phyloP scores from a whole-genome alignment of 148 eudicot species.

The Chenopodium formosanum region DNA sequence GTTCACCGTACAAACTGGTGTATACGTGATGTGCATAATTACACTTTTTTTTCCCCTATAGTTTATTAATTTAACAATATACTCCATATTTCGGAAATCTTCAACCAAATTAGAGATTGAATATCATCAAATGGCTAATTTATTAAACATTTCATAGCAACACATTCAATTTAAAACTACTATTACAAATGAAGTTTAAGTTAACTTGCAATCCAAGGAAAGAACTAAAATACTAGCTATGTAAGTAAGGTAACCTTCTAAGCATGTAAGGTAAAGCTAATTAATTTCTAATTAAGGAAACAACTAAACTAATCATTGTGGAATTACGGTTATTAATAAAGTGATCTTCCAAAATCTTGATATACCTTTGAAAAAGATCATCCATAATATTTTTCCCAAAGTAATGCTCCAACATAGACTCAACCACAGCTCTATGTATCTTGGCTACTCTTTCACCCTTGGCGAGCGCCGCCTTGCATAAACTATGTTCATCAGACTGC shows the following conservation, averaged over 20 bases:
- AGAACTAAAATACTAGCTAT: background rate
- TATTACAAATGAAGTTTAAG: too few relatives aligned
- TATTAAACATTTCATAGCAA: too few relatives aligned
- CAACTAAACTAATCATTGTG: conserved; percentile 26
- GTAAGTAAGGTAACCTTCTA: background rate
- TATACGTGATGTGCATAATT: too few relatives aligned
- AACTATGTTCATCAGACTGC: background rate
- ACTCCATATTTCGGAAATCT: too few relatives aligned
- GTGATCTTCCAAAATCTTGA: conserved; percentile 35
- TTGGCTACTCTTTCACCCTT: conserved; percentile 48
- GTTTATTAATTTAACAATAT: too few relatives aligned
- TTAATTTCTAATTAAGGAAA: conserved; percentile 34
- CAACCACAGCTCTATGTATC: conserved; percentile 56
- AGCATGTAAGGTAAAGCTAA: background rate
- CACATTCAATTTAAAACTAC: too few relatives aligned
- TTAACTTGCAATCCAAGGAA: too few relatives aligned
- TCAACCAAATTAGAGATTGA: too few relatives aligned
- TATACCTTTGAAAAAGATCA: conserved; percentile 46
- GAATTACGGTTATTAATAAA: conserved; percentile 19
- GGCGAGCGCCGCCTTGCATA: conserved; percentile 10
- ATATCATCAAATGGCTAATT: too few relatives aligned
- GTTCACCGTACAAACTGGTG: too few relatives aligned
- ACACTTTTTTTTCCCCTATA: too few relatives aligned
- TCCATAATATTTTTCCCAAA: conserved; percentile 55
- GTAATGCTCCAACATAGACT: conserved; percentile 52